A percentile compares a stretch with the other conserved stretches of the same genome.
These are phyloP conservation scores for Saururus chinensis DNA, from an alignment of 164 flowering plant species.

Conservation along the genomic window DNA sequence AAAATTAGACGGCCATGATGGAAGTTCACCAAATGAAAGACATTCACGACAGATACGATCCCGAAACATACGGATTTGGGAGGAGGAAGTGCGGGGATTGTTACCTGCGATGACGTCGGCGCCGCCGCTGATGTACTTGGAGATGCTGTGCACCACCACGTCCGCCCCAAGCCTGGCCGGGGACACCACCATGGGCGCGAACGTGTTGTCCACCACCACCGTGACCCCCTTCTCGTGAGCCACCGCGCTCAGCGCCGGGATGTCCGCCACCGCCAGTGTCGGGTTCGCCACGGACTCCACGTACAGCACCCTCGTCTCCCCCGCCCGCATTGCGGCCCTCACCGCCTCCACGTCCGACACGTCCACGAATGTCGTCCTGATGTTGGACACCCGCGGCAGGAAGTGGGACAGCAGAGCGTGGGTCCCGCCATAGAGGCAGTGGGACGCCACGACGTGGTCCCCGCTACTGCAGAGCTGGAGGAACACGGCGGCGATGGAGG, in stretches of 20 bases:
- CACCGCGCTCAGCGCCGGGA: conserved; percentile 50
- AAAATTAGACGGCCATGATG: too few relatives aligned
- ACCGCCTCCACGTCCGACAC: conserved; percentile 31
- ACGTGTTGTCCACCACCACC: conserved; percentile 88
- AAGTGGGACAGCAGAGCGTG: conserved; percentile 80
- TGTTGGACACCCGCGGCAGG: conserved; percentile 56
- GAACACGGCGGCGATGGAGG: conserved; percentile 74
- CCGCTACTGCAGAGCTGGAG: conserved; percentile 75
- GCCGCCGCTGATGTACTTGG: conserved; percentile 86
- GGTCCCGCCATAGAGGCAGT: conserved; percentile 77
- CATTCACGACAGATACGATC: too few relatives aligned
- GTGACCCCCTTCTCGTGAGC: conserved; percentile 69
- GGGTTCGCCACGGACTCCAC: conserved; percentile 83
- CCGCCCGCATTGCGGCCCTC: conserved; percentile 39
- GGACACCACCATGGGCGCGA: conserved; percentile 81
- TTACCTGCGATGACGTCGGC: conserved; percentile 91
- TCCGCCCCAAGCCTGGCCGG: conserved; percentile 90
- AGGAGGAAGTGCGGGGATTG: neutral
- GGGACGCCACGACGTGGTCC: conserved; percentile 72
- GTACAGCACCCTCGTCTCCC: conserved; percentile 58
- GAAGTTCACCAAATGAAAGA: too few relatives aligned
- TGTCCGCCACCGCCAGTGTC: conserved; percentile 61
- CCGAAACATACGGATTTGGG: neutral
- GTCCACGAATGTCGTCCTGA: conserved; percentile 80
- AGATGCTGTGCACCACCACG: conserved; percentile 79